A percentile compares a stretch with the other conserved stretches of the same genome.
phyloP scores from a whole-genome alignment of 768 basidiomycete genomes.

The Trametes cingulata region DNA sequence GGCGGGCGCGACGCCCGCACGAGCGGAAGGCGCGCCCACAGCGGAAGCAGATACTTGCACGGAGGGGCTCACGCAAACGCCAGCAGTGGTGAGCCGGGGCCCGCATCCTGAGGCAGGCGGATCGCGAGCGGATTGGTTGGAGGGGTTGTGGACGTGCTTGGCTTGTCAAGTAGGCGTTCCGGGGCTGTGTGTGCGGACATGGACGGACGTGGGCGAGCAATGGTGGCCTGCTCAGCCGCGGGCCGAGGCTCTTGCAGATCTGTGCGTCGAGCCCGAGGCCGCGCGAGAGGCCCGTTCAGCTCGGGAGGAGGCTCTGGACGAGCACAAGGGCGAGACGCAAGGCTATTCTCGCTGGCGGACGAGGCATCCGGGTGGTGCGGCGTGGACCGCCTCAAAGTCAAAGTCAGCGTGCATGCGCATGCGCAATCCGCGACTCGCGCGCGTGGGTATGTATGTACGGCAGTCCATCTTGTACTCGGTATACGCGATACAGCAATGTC shows the following conservation, averaged over 20 bases:
- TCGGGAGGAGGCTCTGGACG: slow-evolving; percentile 1
- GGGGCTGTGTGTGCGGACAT: neutral
- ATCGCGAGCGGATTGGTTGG: slow-evolving; percentile 2
- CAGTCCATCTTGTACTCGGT: neutral
- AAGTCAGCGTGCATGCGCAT: neutral
- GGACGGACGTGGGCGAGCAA: neutral
- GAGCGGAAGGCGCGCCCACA: neutral
- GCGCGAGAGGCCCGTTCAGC: neutral
- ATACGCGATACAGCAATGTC: neutral
- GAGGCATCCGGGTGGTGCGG: neutral
- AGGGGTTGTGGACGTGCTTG: neutral
- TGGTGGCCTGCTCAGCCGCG: neutral
- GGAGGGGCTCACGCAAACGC: too few species aligned
- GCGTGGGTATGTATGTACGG: neutral
- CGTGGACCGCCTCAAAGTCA: neutral
- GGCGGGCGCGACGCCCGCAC: slow-evolving; percentile 5
- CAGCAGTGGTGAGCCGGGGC: neutral
- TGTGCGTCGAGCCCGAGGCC: neutral
- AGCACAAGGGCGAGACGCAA: neutral
- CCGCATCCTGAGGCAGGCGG: neutral
- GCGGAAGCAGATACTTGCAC: slow-evolving; percentile 11
- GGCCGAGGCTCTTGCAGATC: neutral
- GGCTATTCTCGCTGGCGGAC: neutral
- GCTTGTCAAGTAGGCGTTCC: slow-evolving; percentile 10
- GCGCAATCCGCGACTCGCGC: neutral